Conservation (phyloP, 352 stramenopile species). For the Globisporangium alternatum region DNA sequence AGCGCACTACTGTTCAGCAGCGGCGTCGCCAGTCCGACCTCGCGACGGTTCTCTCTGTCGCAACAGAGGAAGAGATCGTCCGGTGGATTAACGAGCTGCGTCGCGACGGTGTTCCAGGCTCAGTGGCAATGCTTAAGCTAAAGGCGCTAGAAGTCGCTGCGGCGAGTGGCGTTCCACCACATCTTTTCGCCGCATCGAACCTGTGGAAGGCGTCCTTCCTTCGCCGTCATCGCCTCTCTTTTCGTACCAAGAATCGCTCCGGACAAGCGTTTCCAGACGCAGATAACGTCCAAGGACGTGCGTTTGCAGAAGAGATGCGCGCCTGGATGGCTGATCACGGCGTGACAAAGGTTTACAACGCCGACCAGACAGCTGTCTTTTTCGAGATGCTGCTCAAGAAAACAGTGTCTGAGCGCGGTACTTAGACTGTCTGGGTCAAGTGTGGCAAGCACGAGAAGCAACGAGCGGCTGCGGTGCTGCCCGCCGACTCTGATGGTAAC, state of each 20-base stretch:
- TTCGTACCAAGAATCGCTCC: slow-evolving; percentile 14
- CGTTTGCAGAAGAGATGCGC: slow-evolving; percentile 11
- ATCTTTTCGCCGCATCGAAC: slow-evolving; percentile 9
- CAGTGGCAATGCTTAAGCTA: slow-evolving; percentile 17
- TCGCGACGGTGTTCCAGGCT: slow-evolving; percentile 22
- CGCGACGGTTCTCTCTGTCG: slow-evolving; percentile 15
- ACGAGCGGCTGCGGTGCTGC: background rate
- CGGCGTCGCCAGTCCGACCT: background rate
- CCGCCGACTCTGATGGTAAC: background rate
- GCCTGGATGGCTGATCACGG: slow-evolving; percentile 8
- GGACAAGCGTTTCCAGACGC: slow-evolving; percentile 14
- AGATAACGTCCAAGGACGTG: background rate
- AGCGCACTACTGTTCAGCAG: background rate
- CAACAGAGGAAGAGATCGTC: slow-evolving; percentile 23
- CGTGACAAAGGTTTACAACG: slow-evolving; percentile 25
- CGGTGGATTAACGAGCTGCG: slow-evolving; percentile 22
- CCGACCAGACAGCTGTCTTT: slow-evolving; percentile 25
- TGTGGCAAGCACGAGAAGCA: background rate
- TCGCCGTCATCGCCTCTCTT: slow-evolving; percentile 16
- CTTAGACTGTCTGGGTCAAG: background rate
- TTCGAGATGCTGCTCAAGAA: slow-evolving; percentile 33
- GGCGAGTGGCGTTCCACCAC: background rate
- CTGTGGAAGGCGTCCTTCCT: slow-evolving; percentile 15
- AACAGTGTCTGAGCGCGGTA: slow-evolving; percentile 19
- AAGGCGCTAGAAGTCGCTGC: slow-evolving; percentile 21